Percentiles rank a stretch among this genome's conserved stretches.
Conservation (phyloP, 2,329 filamentous ascomycete species). For the Venturia carpophila region DNA sequence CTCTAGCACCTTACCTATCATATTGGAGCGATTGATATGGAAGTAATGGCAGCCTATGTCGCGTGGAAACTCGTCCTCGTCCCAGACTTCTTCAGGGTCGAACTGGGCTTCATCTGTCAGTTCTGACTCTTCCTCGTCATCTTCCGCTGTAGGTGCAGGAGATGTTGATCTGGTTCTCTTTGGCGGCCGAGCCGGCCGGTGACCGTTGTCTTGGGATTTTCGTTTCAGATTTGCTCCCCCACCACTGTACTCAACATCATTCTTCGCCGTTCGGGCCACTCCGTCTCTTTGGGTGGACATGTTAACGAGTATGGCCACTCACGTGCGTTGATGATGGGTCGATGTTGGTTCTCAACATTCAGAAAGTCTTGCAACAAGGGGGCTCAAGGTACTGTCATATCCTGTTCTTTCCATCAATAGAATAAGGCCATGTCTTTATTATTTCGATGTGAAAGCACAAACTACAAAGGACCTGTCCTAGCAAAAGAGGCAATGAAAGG, state of each 20-base stretch:
- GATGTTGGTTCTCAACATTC: neutral
- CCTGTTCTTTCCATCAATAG: neutral
- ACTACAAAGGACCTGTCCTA: neutral
- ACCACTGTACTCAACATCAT: neutral
- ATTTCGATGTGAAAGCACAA: neutral
- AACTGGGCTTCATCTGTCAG: neutral
- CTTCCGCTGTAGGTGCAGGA: neutral
- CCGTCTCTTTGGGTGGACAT: neutral
- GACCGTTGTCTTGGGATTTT: neutral
- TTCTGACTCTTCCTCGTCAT: neutral
- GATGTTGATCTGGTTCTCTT: neutral
- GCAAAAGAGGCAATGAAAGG: neutral
- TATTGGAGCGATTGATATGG: neutral
- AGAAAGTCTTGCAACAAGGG: neutral
- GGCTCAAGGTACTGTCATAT: neutral
- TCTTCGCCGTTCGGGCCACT: neutral
- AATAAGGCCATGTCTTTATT: neutral
- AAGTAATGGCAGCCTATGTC: neutral
- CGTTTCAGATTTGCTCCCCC: neutral
- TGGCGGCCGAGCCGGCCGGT: neutral
- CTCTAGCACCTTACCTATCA: neutral
- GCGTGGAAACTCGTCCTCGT: neutral
- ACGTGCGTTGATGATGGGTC: neutral
- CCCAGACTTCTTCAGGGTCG: neutral
- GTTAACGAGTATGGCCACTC: neutral